Percentiles rank a stretch among this genome's conserved stretches.
Evolutionary conservation across 225 moss, liverwort and hornwort species (phyloP).

Genomic region (Lunularia cruciata): DNA sequence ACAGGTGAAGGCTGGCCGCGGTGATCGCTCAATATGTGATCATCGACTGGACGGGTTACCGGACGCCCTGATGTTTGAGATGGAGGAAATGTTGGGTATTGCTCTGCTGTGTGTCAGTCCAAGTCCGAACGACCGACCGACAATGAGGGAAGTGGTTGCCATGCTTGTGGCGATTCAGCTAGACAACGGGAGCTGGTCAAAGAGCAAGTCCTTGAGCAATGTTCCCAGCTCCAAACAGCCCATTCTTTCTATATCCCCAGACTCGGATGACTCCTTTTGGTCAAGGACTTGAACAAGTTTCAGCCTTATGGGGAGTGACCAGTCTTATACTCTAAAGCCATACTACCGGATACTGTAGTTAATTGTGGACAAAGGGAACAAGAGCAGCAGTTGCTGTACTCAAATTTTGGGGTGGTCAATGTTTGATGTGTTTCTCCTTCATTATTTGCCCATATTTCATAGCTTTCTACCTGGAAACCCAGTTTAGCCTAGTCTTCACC

Average conservation of each 20-base stretch:
- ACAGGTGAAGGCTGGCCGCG: constrained; percentile 31
- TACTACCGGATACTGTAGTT: background rate
- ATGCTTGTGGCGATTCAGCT: constrained; percentile 36
- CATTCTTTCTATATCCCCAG: constrained; percentile 36
- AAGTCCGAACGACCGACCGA: constrained; percentile 38
- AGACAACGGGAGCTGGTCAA: constrained; percentile 40
- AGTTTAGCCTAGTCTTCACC: constrained; percentile 9
- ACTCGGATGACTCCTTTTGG: constrained; percentile 23
- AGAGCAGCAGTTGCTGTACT: constrained; percentile 14
- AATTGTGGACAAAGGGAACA: background rate
- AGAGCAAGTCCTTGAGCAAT: constrained; percentile 19
- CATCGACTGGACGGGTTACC: constrained; percentile 28
- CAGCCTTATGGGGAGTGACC: background rate
- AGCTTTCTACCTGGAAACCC: background rate
- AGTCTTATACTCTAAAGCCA: background rate
- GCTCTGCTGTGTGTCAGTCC: constrained; percentile 41
- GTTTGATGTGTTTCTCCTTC: background rate
- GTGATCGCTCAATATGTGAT: constrained; percentile 45
- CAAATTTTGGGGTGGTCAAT: constrained; percentile 16
- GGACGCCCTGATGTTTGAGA: constrained; percentile 33
- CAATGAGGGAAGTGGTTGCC: constrained; percentile 42
- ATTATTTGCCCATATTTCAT: background rate
- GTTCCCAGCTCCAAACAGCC: constrained; percentile 40
- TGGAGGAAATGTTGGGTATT: constrained; percentile 42
- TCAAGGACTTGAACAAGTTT: background rate